These are phyloP conservation scores for Phialocephala sp. DNA, from an alignment of 2,329 filamentous ascomycete genomes.

Conservation along the genomic window DNA sequence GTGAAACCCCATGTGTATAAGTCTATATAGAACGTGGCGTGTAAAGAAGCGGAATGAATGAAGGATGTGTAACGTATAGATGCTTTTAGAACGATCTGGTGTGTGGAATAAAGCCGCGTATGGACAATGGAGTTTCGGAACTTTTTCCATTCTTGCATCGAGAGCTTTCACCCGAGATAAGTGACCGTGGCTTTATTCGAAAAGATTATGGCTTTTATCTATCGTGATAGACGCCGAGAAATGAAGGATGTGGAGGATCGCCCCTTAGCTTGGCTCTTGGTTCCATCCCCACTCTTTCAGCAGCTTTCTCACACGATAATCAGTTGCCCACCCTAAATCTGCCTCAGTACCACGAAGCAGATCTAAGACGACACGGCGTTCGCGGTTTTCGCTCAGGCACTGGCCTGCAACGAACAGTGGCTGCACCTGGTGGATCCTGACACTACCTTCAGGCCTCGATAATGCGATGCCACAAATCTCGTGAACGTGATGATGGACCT, in stretches of 20 bases:
- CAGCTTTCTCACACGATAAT: conserved; percentile 63
- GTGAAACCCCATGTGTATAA: not conserved
- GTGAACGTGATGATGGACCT: conserved; percentile 61
- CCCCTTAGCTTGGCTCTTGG: conserved; percentile 18
- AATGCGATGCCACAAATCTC: conserved; percentile 67
- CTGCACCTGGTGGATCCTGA: conserved; percentile 63
- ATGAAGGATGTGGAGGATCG: not conserved
- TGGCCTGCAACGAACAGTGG: conserved; percentile 67
- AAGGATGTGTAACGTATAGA: not conserved
- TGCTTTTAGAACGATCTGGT: conserved; percentile 9
- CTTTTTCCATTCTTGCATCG: not conserved
- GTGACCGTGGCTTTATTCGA: not conserved
- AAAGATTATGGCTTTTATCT: not conserved
- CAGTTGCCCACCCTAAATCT: conserved; percentile 69
- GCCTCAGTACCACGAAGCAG: conserved; percentile 63
- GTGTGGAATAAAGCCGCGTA: not conserved
- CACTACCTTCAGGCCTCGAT: conserved; percentile 58
- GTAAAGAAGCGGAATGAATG: conserved; percentile 1
- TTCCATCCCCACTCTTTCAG: conserved; percentile 49
- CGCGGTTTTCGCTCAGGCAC: conserved; percentile 58
- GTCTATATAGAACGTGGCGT: not conserved
- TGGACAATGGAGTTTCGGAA: conserved; percentile 15
- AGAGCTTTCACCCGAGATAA: not conserved
- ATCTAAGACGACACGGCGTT: conserved; percentile 59
- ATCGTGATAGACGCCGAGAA: not conserved